Evolutionary conservation across 352 stramenopile species (phyloP).

Genomic region (Pseudoperonospora humuli): DNA sequence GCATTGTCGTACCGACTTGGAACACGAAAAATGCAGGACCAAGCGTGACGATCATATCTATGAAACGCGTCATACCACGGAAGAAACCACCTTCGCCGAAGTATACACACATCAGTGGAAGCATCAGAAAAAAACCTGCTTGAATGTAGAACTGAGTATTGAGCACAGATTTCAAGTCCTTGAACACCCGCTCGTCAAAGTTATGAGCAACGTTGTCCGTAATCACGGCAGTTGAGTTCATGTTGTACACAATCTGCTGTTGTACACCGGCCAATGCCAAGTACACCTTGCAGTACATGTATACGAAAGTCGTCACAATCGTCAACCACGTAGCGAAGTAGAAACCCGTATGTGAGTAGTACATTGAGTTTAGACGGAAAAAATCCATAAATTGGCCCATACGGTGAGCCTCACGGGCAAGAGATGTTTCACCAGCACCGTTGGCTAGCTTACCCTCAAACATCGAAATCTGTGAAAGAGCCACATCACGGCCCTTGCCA

Average conservation of each 20-base stretch:
- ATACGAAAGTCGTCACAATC: constrained; percentile 75
- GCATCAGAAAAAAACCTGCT: constrained; percentile 60
- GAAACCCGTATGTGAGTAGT: constrained; percentile 78
- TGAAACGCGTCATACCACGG: constrained; percentile 51
- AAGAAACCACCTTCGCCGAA: constrained; percentile 64
- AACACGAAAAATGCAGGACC: constrained; percentile 75
- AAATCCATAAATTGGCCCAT: constrained; percentile 82
- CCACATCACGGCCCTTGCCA: constrained; percentile 74
- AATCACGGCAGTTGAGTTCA: constrained; percentile 61
- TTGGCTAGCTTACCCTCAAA: constrained; percentile 77
- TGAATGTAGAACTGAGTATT: constrained; percentile 84
- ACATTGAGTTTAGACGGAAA: constrained; percentile 79
- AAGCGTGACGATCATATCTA: constrained; percentile 70
- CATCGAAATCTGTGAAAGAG: constrained; percentile 73
- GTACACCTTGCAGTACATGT: constrained; percentile 83
- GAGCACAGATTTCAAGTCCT: constrained; percentile 52
- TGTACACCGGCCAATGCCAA: constrained; percentile 57
- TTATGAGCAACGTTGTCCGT: constrained; percentile 41
- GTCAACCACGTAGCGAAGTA: constrained; percentile 81
- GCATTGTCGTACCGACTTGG: constrained; percentile 76
- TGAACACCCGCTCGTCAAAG: constrained; percentile 53
- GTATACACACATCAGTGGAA: constrained; percentile 69
- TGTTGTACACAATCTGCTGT: constrained; percentile 51
- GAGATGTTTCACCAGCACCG: constrained; percentile 58
- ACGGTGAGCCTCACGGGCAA: constrained; percentile 64